These are phyloP conservation scores for Phytophthora nicotianae DNA, from an alignment of 352 stramenopile species.

Conservation along the genomic window DNA sequence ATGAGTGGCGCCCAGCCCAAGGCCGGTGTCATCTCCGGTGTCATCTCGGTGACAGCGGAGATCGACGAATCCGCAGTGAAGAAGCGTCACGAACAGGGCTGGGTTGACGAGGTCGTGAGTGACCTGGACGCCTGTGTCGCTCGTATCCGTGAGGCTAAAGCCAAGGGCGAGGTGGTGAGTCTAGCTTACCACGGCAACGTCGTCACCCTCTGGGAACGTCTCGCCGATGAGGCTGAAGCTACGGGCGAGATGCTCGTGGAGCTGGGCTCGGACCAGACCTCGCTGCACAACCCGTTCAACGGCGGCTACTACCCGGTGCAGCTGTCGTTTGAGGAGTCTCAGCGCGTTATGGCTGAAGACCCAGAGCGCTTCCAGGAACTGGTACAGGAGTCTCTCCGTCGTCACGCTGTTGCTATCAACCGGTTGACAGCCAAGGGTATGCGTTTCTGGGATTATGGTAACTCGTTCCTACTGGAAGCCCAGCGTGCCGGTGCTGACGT, in stretches of 20 bases:
- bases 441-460: slow-evolving; percentile 92
- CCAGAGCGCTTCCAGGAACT: slow-evolving; percentile 78
- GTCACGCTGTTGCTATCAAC: slow-evolving; percentile 85
- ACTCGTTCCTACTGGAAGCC: slow-evolving; percentile 88
- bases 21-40: slow-evolving; percentile 81
- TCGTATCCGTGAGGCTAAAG: slow-evolving; percentile 60
- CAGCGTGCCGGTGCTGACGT: slow-evolving; percentile 85
- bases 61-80: slow-evolving; percentile 78
- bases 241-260: slow-evolving; percentile 80
- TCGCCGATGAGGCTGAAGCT: slow-evolving; percentile 71
- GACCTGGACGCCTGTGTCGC: slow-evolving; percentile 71
- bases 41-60: slow-evolving; percentile 89
- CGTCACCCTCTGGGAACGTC: slow-evolving; percentile 85
- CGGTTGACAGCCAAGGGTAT: slow-evolving; percentile 76
- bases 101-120: slow-evolving; percentile 83
- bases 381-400: slow-evolving; percentile 78
- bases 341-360: slow-evolving; percentile 82
- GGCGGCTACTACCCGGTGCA: slow-evolving; percentile 90
- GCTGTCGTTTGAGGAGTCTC: slow-evolving; percentile 81
- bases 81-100: slow-evolving; percentile 87
- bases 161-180: slow-evolving; percentile 70
- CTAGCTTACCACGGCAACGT: slow-evolving; percentile 89
- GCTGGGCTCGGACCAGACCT: slow-evolving; percentile 89
- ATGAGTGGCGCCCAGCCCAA: slow-evolving; percentile 90
- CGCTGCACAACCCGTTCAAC: slow-evolving; percentile 91